These are phyloP conservation scores for Allium fistulosum DNA, from an alignment of 106 monocot species.

Conservation along the genomic window DNA sequence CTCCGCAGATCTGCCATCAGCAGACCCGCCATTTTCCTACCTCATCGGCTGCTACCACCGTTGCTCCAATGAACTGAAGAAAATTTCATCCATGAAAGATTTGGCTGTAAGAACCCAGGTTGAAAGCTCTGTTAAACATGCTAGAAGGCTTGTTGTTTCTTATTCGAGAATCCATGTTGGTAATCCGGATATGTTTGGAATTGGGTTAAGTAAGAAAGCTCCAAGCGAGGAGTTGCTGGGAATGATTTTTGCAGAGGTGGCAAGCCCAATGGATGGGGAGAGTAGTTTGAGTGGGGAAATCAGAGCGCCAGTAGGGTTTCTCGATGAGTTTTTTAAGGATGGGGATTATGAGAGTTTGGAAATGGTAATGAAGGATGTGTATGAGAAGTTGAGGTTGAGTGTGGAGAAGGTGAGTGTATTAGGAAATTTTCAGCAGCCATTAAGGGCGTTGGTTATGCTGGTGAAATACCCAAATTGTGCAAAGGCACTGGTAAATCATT, in stretches of 20 bases:
- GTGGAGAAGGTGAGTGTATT: slow-evolving; percentile 62
- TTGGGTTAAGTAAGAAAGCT: neutral
- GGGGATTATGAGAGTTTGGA: slow-evolving; percentile 64
- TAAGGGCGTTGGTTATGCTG: slow-evolving; percentile 59
- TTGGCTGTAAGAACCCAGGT: slow-evolving; percentile 42
- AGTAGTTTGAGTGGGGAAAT: slow-evolving; percentile 25
- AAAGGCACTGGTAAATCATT: slow-evolving; percentile 79
- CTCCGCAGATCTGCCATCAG: slow-evolving; percentile 25
- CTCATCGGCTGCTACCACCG: slow-evolving; percentile 64
- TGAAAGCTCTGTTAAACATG: slow-evolving; percentile 39
- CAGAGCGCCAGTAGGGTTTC: slow-evolving; percentile 39
- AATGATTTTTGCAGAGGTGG: slow-evolving; percentile 57
- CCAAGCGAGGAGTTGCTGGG: slow-evolving; percentile 26
- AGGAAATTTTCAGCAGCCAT: slow-evolving; percentile 93
- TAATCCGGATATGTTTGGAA: slow-evolving; percentile 65
- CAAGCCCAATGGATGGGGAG: slow-evolving; percentile 41
- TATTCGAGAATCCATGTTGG: slow-evolving; percentile 70
- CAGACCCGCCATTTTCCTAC: slow-evolving; percentile 46
- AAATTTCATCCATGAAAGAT: slow-evolving; percentile 69
- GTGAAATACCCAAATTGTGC: slow-evolving; percentile 67
- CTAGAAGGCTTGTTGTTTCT: slow-evolving; percentile 37
- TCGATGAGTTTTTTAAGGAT: slow-evolving; percentile 76
- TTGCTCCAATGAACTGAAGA: slow-evolving; percentile 48
- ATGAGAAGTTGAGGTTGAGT: slow-evolving; percentile 42
- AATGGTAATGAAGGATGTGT: slow-evolving; percentile 46